A percentile compares a stretch with the other conserved stretches of the same genome.
phyloP scores from a whole-genome alignment of 768 basidiomycete species.

The Termitomyces sp. region DNA sequence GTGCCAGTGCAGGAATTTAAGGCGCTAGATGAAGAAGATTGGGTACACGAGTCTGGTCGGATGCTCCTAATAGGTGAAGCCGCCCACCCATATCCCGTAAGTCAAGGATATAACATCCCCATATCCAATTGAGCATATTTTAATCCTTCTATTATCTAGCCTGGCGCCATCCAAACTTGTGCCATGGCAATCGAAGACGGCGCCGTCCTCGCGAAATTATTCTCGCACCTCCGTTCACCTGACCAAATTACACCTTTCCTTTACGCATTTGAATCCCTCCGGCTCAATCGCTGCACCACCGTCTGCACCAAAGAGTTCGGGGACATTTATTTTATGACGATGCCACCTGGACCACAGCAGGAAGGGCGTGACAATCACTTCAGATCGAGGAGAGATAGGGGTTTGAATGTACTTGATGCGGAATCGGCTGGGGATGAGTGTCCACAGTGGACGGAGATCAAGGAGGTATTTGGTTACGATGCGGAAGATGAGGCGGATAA shows the following conservation, averaged over 20 bases:
- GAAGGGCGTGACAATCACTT: slow-evolving; percentile 37
- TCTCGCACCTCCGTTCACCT: slow-evolving; percentile 41
- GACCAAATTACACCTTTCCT: slow-evolving; percentile 50
- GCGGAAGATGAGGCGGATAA: slow-evolving; percentile 55
- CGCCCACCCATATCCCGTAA: slow-evolving; percentile 50
- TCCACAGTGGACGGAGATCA: slow-evolving; percentile 40
- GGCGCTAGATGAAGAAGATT: slow-evolving; percentile 46
- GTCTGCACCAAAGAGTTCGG: slow-evolving; percentile 37
- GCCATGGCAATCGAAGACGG: slow-evolving; percentile 58
- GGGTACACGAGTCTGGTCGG: slow-evolving; percentile 42
- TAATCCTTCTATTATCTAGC: slow-evolving; percentile 22
- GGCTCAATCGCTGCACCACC: slow-evolving; percentile 37
- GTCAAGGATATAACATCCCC: slow-evolving; percentile 5
- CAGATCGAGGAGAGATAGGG: slow-evolving; percentile 23
- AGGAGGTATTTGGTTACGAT: slow-evolving; percentile 46
- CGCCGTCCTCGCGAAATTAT: slow-evolving; percentile 52
- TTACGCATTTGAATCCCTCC: slow-evolving; percentile 49
- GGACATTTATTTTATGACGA: slow-evolving; percentile 37
- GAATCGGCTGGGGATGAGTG: slow-evolving; percentile 35
- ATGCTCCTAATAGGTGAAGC: slow-evolving; percentile 50
- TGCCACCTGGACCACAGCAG: slow-evolving; percentile 36
- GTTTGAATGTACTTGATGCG: slow-evolving; percentile 14
- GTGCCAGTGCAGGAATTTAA: slow-evolving; percentile 31
- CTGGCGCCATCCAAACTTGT: slow-evolving; percentile 41
- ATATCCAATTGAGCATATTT: neutral